These are phyloP conservation scores for Geranium incanum DNA, from an alignment of 441 rosid species.

Conservation along the genomic window DNA sequence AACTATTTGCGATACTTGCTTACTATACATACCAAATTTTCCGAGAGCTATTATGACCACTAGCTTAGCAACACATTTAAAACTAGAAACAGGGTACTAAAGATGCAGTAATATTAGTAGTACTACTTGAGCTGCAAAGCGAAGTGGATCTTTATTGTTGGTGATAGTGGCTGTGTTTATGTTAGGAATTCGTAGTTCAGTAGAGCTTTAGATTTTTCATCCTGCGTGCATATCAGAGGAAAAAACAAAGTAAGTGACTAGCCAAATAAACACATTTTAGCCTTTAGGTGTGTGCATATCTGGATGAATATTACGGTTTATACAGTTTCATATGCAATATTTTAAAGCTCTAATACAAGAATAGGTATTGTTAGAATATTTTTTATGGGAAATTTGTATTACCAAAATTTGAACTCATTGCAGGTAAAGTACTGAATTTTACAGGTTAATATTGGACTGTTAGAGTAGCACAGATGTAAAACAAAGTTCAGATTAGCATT, in stretches of 20 bases:
- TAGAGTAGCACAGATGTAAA: background rate
- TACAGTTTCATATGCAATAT: background rate
- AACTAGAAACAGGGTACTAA: background rate
- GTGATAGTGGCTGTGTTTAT: background rate
- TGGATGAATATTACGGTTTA: background rate
- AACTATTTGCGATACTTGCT: background rate
- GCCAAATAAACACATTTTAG: background rate
- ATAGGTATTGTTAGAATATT: background rate
- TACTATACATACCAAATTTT: background rate
- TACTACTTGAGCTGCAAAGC: conserved; percentile 6
- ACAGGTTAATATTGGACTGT: background rate
- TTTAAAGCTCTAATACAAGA: background rate
- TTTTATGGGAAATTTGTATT: too few species aligned
- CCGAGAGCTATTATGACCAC: background rate
- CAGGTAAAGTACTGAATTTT: background rate
- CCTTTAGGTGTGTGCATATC: background rate
- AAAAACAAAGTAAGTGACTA: background rate
- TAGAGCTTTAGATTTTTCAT: conserved; percentile 38
- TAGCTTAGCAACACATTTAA: background rate
- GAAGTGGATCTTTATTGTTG: conserved; percentile 18
- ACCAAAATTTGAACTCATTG: background rate
- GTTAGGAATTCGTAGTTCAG: conserved; percentile 17
- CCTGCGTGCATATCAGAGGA: conserved; percentile 29
- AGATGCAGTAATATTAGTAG: background rate
- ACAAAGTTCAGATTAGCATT: background rate